Base-by-base conservation (phyloP, 1,139 yeast genomes). In the Saccharomyces hybrid region DNA sequence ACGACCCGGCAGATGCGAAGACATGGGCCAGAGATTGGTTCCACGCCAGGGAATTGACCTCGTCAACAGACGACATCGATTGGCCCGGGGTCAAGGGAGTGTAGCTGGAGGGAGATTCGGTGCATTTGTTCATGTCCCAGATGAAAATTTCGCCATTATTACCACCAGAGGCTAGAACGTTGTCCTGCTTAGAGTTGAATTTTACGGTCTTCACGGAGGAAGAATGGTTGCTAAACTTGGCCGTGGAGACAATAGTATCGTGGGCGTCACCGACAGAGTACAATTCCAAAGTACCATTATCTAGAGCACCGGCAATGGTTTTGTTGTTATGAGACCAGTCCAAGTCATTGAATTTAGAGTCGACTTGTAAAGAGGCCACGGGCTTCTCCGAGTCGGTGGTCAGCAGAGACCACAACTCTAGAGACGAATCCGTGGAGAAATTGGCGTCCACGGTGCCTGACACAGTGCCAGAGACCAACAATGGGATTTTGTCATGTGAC, bases 391-490 rank as follows among this genome's bases (percentile, higher is more conserved):
- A 75, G 61, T 68, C 73, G 63, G 63, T 70, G 69, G 60, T 77
- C 34, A 82, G 72, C 58, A 89, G 79, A 6, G 87, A 83, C 88
- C 95, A 87, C 58, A 93, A 76, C 64, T 89, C 95, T 58, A 93
- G 75, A 29, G 80, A 74, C 2, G 97, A 84, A 41, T 84, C 78
- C 41, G 95, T 83, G 51, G 91, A 84, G 72, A 91, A 90, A 67
- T 86, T 83, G 51, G 87, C 88, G 67, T 89, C 97, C 63, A 93
- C 86, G 14, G 97, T 95, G 14, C 98, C 98, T 0, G 98, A 93
- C 21, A 88, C 88, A 0, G 97, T 86, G 47, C 97, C 99, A 1
- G 97, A 82, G 28, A 89, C 97, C 63, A 91, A 72, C 56, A 82
- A 72, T 27, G 97, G 96, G 57, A 84, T 75, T 53, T 79, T 73